These are phyloP conservation scores for Colletotrichum sublineola DNA, from an alignment of 2,329 filamentous ascomycete species.

Conservation along the genomic window DNA sequence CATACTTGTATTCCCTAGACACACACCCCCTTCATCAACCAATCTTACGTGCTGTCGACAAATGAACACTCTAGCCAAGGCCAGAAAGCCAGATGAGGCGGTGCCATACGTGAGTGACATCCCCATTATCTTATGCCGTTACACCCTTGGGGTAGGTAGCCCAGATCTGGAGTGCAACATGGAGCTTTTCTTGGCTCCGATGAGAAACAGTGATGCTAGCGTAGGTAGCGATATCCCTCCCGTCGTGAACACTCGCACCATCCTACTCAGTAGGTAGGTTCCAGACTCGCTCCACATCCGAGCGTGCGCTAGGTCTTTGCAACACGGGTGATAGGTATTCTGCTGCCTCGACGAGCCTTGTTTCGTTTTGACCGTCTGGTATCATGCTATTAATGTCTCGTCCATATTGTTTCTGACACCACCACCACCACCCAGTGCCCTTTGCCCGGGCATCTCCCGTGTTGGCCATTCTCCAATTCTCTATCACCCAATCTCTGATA, in stretches of 20 bases:
- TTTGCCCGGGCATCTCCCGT: conserved; percentile 30
- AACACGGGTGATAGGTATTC: conserved; percentile 22
- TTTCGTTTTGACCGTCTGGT: conserved; percentile 40
- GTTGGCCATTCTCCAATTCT: background rate
- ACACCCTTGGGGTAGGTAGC: conserved; percentile 20
- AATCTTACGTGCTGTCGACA: background rate
- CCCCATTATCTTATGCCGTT: conserved; percentile 4
- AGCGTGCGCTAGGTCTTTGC: conserved; percentile 20
- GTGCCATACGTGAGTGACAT: conserved; percentile 5
- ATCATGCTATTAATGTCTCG: conserved; percentile 41
- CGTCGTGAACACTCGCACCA: too few species aligned
- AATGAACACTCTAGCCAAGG: conserved; percentile 21
- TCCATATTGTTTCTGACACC: conserved; percentile 18
- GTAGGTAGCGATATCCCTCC: background rate
- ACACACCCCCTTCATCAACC: background rate
- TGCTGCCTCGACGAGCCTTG: conserved; percentile 20
- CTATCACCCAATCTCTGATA: background rate
- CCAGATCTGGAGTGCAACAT: conserved; percentile 25
- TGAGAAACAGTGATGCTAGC: background rate
- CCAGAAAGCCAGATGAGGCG: conserved; percentile 19
- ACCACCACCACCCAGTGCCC: background rate
- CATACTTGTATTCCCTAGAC: background rate
- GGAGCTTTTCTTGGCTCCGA: conserved; percentile 15
- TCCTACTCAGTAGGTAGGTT: background rate
- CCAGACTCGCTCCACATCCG: conserved; percentile 27